These are phyloP conservation scores for Diaporthe aspalathi DNA, from an alignment of 2,329 filamentous ascomycete genomes.

Conservation along the genomic window DNA sequence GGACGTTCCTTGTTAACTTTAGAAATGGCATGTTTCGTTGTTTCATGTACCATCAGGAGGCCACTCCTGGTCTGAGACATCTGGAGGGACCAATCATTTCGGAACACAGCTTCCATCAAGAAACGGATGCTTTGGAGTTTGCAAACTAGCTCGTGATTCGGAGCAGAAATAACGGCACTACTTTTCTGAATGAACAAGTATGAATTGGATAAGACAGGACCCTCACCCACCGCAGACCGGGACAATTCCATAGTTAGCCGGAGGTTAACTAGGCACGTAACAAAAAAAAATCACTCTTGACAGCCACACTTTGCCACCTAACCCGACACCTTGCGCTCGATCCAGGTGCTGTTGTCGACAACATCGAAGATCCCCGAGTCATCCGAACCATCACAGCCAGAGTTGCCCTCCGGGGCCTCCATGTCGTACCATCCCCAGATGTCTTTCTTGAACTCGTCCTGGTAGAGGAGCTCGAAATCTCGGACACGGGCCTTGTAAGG, in stretches of 20 bases:
- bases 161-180: background rate
- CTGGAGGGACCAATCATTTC: no score
- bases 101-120: background rate
- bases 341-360: background rate
- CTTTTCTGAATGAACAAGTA: background rate
- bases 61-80: background rate
- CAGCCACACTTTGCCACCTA: background rate
- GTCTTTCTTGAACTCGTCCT: conserved; percentile 30
- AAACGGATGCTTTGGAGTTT: no score
- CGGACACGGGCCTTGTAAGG: conserved; percentile 28
- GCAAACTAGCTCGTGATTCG: background rate
- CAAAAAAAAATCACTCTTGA: background rate
- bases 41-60: background rate
- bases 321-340: background rate
- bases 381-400: background rate
- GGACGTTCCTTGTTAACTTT: no score
- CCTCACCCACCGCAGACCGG: background rate
- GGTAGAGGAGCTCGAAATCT: conserved; percentile 10
- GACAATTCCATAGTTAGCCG: background rate
- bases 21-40: no score
- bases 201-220: background rate
- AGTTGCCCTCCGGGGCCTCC: background rate
- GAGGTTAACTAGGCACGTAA: background rate
- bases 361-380: conserved; percentile 26
- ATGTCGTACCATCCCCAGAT: conserved; percentile 32